These are phyloP conservation scores for Plasmopara halstedii DNA, from an alignment of 352 stramenopile genomes.

Conservation along the genomic window DNA sequence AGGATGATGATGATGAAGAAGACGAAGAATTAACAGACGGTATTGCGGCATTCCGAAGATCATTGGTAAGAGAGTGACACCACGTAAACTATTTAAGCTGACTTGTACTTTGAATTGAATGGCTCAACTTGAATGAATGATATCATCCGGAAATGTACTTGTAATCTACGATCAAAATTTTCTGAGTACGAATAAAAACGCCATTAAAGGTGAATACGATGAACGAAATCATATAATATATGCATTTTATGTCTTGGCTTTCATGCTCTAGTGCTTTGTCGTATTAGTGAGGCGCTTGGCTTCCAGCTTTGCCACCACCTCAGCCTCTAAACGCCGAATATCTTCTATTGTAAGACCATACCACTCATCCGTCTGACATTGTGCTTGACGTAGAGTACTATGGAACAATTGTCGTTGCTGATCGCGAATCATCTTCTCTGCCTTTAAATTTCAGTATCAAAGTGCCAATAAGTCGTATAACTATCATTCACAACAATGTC, in stretches of 20 bases:
- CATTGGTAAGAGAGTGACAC: conserved; percentile 9
- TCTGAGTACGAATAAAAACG: too few species aligned
- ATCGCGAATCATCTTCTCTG: conserved; percentile 76
- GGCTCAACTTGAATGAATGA: too few species aligned
- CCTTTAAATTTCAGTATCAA: too few species aligned
- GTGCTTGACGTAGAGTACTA: conserved; percentile 54
- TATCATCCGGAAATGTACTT: too few species aligned
- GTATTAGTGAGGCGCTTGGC: conserved; percentile 50
- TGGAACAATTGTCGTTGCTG: conserved; percentile 82
- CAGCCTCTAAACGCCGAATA: conserved; percentile 70
- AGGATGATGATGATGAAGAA: conserved; percentile 34
- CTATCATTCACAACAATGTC: neutral
- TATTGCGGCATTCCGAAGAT: conserved; percentile 34
- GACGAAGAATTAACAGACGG: conserved; percentile 29
- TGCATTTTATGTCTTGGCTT: too few species aligned
- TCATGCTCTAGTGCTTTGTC: conserved; percentile 30
- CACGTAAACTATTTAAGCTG: neutral
- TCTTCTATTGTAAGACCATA: conserved; percentile 78
- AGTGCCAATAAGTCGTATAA: too few species aligned
- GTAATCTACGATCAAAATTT: too few species aligned
- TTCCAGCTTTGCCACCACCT: conserved; percentile 68
- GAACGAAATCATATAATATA: too few species aligned
- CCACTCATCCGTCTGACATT: conserved; percentile 79
- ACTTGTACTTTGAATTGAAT: neutral
- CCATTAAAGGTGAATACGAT: too few species aligned